Evolutionary conservation across 2,329 filamentous ascomycete species (phyloP).

Genomic region (Fusarium humuli): DNA sequence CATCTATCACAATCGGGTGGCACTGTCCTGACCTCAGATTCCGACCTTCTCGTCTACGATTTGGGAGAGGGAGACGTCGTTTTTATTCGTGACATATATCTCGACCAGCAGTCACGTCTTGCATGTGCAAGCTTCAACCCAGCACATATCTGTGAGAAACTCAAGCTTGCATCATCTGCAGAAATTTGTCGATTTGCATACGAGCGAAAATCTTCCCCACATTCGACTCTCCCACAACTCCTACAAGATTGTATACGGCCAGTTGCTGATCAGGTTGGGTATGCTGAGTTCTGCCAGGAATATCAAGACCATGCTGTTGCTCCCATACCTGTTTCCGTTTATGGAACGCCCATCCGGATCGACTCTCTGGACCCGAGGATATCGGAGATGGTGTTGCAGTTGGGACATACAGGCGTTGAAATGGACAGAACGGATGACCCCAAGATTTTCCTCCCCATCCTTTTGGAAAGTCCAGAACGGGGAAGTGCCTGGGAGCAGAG

Average conservation of each 20-base stretch:
- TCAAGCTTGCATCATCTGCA: slow-evolving; percentile 53
- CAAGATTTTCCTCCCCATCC: slow-evolving; percentile 72
- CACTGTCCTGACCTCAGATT: slow-evolving; percentile 82
- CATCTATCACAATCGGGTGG: slow-evolving; percentile 67
- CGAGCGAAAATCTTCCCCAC: slow-evolving; percentile 47
- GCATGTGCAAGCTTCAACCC: slow-evolving; percentile 49
- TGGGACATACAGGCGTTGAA: slow-evolving; percentile 25
- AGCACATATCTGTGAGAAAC: slow-evolving; percentile 54
- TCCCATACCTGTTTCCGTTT: slow-evolving; percentile 26
- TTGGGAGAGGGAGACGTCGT: slow-evolving; percentile 74
- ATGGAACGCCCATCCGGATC: slow-evolving; percentile 30
- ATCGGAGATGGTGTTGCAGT: slow-evolving; percentile 54
- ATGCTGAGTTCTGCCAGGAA: slow-evolving; percentile 49
- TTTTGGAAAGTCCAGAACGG: slow-evolving; percentile 68
- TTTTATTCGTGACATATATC: slow-evolving; percentile 74
- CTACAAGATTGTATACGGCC: slow-evolving; percentile 44
- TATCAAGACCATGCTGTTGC: slow-evolving; percentile 46
- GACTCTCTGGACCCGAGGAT: slow-evolving; percentile 53
- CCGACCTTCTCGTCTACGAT: slow-evolving; percentile 83
- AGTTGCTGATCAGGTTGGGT: slow-evolving; percentile 40
- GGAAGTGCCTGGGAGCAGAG: slow-evolving; percentile 69
- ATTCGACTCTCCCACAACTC: slow-evolving; percentile 49
- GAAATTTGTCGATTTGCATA: slow-evolving; percentile 53
- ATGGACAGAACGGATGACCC: slow-evolving; percentile 35
- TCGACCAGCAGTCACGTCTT: slow-evolving; percentile 42